phyloP scores from a whole-genome alignment of 495 filamentous ascomycete genomes.

The Astrocystis sublimbata region DNA sequence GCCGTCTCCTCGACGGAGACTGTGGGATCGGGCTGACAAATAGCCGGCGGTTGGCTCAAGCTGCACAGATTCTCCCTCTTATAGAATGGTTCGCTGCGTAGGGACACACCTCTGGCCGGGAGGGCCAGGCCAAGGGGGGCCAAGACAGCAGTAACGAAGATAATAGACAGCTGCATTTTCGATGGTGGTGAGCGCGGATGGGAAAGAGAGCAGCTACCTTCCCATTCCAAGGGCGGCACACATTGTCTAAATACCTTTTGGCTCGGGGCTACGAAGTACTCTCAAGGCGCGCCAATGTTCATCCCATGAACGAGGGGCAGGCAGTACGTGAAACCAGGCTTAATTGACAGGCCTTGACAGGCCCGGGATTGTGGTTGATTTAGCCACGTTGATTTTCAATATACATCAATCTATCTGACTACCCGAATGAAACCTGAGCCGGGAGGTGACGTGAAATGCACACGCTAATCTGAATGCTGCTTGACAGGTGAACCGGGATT shows the following conservation, averaged over 20 bases:
- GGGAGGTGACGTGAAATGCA: constrained; percentile 19
- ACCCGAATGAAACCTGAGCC: constrained; percentile 30
- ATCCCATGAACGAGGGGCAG: constrained; percentile 30
- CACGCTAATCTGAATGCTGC: constrained; percentile 3
- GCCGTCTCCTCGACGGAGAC: constrained; percentile 50
- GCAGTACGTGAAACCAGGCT: constrained; percentile 22
- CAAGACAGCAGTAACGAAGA: constrained; percentile 34
- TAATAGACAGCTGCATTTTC: constrained; percentile 36
- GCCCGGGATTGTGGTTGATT: constrained; percentile 19
- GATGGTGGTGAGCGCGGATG: not conserved
- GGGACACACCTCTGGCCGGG: constrained; percentile 20
- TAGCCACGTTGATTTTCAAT: constrained; percentile 30
- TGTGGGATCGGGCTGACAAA: constrained; percentile 41
- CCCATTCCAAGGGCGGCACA: not conserved
- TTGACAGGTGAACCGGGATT: not conserved
- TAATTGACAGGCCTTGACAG: constrained; percentile 6
- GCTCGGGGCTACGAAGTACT: not conserved
- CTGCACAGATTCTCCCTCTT: constrained; percentile 48
- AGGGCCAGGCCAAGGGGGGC: constrained; percentile 35
- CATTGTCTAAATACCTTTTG: constrained; percentile 5
- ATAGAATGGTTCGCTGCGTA: constrained; percentile 20
- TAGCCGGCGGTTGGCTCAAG: constrained; percentile 39
- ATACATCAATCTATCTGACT: constrained; percentile 24
- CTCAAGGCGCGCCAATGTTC: not conserved
- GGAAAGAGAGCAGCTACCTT: constrained; percentile 18